Percentiles rank a stretch among this genome's conserved stretches.
These are phyloP conservation scores for Hylodesmum podocarpum DNA, from an alignment of 306 rosid genomes.

Conservation along the genomic window DNA sequence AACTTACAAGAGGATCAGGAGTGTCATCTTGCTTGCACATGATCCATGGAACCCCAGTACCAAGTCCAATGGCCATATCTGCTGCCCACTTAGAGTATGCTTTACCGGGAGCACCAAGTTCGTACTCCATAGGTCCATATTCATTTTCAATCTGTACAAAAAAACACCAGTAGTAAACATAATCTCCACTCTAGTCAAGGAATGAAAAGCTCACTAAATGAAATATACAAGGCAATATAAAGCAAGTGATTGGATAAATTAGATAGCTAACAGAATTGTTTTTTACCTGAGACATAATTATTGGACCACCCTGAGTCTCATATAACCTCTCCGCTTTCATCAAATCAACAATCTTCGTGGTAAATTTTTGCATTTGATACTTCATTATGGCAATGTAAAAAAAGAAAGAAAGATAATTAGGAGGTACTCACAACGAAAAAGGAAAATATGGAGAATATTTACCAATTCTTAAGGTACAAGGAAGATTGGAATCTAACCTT, in stretches of 20 bases:
- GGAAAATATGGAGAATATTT: background rate
- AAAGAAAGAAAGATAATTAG: conserved; percentile 24
- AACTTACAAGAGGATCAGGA: conserved; percentile 95
- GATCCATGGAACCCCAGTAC: conserved; percentile 97
- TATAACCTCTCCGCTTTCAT: conserved; percentile 90
- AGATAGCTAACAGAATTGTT: background rate
- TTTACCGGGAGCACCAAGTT: conserved; percentile 82
- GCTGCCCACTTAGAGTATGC: conserved; percentile 91
- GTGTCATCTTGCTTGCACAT: conserved; percentile 99
- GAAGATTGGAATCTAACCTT: conserved; percentile 55
- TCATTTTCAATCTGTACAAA: conserved; percentile 90
- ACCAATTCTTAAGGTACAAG: background rate
- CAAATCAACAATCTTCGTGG: conserved; percentile 79
- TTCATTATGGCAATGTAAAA: conserved; percentile 40
- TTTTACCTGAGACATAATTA: conserved; percentile 88
- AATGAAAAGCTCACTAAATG: background rate
- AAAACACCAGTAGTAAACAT: conserved; percentile 23
- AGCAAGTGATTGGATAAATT: conserved; percentile 13
- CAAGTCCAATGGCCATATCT: conserved; percentile 82
- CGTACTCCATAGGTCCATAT: conserved; percentile 92
- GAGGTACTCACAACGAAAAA: conserved; percentile 15
- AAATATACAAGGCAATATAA: background rate
- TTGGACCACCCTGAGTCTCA: conserved; percentile 90
- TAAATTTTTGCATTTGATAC: conserved; percentile 86
- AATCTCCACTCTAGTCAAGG: conserved; percentile 14